Conservation (phyloP, 768 basidiomycete genomes). For the Russula sp. region DNA sequence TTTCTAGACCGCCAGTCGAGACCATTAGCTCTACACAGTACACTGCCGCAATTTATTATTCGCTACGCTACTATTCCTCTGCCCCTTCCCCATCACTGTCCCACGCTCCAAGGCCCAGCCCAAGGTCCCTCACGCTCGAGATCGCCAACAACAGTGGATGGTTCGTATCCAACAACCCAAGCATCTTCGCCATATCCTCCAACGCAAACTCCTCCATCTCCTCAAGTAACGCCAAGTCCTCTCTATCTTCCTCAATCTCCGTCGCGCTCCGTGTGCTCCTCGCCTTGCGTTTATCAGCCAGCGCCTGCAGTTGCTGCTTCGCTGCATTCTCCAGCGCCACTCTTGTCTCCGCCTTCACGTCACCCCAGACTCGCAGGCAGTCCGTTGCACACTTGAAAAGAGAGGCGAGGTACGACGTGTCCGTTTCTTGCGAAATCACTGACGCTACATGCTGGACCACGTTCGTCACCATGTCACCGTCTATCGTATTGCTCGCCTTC, state of each 20-base stretch:
- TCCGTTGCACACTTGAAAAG: conserved; percentile 71
- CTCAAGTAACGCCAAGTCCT: conserved; percentile 69
- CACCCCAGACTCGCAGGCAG: conserved; percentile 56
- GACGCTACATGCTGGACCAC: conserved; percentile 58
- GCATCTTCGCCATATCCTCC: conserved; percentile 73
- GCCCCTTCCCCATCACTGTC: conserved; percentile 31
- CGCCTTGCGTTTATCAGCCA: conserved; percentile 66
- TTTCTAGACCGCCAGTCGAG: neutral
- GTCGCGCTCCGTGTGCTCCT: conserved; percentile 43
- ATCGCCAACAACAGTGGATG: conserved; percentile 70
- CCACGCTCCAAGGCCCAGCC: conserved; percentile 42
- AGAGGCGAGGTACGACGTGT: conserved; percentile 73
- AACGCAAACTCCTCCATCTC: conserved; percentile 82
- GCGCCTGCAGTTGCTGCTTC: conserved; percentile 61
- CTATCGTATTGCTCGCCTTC: conserved; percentile 47
- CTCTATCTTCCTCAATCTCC: conserved; percentile 51
- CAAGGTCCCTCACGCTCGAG: conserved; percentile 68
- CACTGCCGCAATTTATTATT: neutral
- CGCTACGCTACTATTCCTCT: conserved; percentile 12
- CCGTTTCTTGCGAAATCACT: conserved; percentile 67
- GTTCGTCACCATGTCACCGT: conserved; percentile 51
- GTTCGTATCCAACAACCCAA: conserved; percentile 51
- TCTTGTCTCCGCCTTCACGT: conserved; percentile 49
- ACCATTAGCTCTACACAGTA: neutral
- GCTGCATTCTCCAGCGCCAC: conserved; percentile 62